These are phyloP conservation scores for Calonectria multiphialidica DNA, from an alignment of 2,329 filamentous ascomycete genomes.

Conservation along the genomic window DNA sequence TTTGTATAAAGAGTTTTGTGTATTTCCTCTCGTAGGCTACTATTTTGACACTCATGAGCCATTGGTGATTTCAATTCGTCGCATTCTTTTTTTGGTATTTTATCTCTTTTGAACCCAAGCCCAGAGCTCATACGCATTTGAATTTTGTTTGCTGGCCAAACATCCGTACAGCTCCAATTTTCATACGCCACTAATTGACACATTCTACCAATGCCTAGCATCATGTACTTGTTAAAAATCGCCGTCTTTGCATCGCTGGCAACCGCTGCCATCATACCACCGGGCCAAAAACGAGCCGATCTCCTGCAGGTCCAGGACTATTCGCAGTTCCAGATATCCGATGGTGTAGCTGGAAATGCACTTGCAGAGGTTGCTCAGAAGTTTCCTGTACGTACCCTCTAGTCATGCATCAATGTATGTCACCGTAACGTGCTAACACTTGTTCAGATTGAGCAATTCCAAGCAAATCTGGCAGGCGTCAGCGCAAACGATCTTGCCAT, in stretches of 20 bases:
- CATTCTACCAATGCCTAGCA: not conserved
- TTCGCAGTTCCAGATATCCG: conserved; percentile 60
- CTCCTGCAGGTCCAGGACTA: conserved; percentile 25
- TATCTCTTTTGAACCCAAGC: not conserved
- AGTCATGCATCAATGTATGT: not conserved
- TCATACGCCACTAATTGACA: not conserved
- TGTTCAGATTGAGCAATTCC: conserved; percentile 20
- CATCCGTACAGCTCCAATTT: not conserved
- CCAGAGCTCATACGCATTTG: conserved; percentile 29
- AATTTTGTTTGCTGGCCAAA: conserved; percentile 33
- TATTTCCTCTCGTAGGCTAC: not conserved
- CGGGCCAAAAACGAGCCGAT: conserved; percentile 9
- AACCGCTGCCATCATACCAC: not conserved
- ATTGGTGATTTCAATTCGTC: not conserved
- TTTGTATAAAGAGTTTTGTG: conserved; percentile 4
- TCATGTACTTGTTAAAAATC: conserved; percentile 5
- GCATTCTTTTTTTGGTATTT: not conserved
- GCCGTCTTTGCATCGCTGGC: conserved; percentile 1
- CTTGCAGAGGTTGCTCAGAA: conserved; percentile 65
- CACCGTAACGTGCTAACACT: not conserved
- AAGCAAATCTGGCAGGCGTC: conserved; percentile 57
- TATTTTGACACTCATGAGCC: not conserved
- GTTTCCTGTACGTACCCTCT: conserved; percentile 60
- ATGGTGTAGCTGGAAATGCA: conserved; percentile 64
- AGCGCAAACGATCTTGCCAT: conserved; percentile 62